Base-by-base conservation (phyloP, 176 grass and related monocot species). In the Typha latifolia region DNA sequence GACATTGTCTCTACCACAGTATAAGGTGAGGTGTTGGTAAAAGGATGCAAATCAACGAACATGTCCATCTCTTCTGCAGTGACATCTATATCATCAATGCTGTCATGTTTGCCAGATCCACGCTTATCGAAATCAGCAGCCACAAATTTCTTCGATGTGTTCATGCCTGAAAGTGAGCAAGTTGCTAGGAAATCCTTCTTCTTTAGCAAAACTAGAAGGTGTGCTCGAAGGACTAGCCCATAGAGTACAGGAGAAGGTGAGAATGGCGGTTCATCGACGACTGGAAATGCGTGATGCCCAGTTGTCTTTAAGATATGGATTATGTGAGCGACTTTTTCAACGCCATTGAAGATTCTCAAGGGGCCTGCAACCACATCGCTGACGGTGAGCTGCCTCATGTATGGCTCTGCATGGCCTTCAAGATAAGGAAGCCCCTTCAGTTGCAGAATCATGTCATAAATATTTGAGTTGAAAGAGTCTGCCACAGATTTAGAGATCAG, bases 1-100 rank as follows among this genome's bases (percentile, higher is more conserved):
- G 93, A 97, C 93, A 97, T 97, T 21, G 93, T 91, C 72, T 97
- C 93, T 0, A 97, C 85, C 2, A 97, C 93, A 0, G 93, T 97
- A 77, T 97, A 97, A 5, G 93, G 93, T 47, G 93, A 97, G 14
- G 93, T 82, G 79, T 97, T 97, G 49, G 80, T 82, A 71, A 97
- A 91, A 0, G 93, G 88, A 78, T 97, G 88, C 64, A 97, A 80
- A 80, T 97, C 93, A 0, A 97, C 72, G 71, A 84, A 97, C 93
- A 97, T 97, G 50, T 89, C 88, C 93, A 97, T 89, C 82, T 97
- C 93, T 67, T 97, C 93, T 51, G 74, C 69, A 14, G 85, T 86
- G 9, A 92, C 23, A 47, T 82, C 43, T 37, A 92, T 75, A 13
- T 77, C 80, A 77, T 61, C 72, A 12, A 97, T 78, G 5, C 62